Evolutionary conservation across 345 rosid species (phyloP).

Genomic region (Laguncularia racemosa): DNA sequence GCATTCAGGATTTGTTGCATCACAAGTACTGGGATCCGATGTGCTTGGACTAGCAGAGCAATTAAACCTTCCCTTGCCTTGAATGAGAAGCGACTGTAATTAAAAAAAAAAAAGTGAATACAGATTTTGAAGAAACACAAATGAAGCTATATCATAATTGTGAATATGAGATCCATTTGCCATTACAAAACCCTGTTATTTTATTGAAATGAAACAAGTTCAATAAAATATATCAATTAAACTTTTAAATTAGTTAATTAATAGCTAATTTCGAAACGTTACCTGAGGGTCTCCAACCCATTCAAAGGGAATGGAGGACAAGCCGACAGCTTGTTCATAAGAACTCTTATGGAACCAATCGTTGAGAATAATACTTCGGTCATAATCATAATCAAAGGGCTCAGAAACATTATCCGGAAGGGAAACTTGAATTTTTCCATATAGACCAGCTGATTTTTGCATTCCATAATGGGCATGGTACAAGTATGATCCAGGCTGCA

Average conservation of each 20-base stretch:
- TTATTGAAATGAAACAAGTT: no score
- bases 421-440: conserved; percentile 56
- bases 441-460: conserved; percentile 69
- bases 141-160: background rate
- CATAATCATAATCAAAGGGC: conserved; percentile 58
- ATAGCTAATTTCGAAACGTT: background rate
- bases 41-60: conserved; percentile 36
- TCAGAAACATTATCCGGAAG: conserved; percentile 35
- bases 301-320: conserved; percentile 44
- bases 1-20: conserved; percentile 41
- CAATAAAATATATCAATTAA: no score
- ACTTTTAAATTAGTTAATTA: no score
- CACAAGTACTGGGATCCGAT: conserved; percentile 23
- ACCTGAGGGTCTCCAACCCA: conserved; percentile 90
- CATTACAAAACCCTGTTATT: no score
- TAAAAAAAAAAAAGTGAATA: background rate
- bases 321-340: conserved; percentile 50
- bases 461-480: conserved; percentile 77
- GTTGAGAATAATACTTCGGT: conserved; percentile 49
- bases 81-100: conserved; percentile 59
- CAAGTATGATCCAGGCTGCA: conserved; percentile 66
- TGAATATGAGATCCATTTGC: no score
- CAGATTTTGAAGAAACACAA: background rate
- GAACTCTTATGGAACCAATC: conserved; percentile 74
- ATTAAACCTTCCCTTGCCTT: conserved; percentile 61